A percentile compares a stretch with the other conserved stretches of the same genome.
phyloP scores from a whole-genome alignment of 192 early-diverging fungal species.

The Backusella liffmaniae region DNA sequence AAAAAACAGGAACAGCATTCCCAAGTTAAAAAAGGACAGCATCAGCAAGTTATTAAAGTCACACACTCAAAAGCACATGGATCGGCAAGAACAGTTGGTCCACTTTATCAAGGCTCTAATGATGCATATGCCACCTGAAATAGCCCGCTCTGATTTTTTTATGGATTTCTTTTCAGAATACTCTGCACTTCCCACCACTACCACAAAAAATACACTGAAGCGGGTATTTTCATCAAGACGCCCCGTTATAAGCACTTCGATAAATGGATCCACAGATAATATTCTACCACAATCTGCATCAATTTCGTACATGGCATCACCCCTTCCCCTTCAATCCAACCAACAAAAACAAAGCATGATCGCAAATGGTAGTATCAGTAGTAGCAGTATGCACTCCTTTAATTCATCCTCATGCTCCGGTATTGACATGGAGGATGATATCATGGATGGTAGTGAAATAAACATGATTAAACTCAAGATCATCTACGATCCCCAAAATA shows the following conservation, averaged over 20 bases:
- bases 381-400: neutral
- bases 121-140: neutral
- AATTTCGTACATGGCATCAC: neutral
- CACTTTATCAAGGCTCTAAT: neutral
- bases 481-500: neutral
- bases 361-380: neutral
- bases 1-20: neutral
- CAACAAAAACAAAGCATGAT: neutral
- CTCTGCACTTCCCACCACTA: neutral
- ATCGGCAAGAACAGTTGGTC: neutral
- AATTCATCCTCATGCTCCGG: neutral
- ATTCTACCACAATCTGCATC: neutral
- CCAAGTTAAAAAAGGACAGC: neutral
- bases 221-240: neutral
- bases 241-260: neutral
- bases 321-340: neutral
- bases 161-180: neutral
- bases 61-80: neutral
- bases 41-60: neutral
- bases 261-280: neutral
- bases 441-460: neutral
- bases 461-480: constrained; percentile 15
- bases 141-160: neutral
- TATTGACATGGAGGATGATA: neutral
- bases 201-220: neutral